Conservation (phyloP, 2,329 filamentous ascomycete genomes). For the Xylariaceae sp. region DNA sequence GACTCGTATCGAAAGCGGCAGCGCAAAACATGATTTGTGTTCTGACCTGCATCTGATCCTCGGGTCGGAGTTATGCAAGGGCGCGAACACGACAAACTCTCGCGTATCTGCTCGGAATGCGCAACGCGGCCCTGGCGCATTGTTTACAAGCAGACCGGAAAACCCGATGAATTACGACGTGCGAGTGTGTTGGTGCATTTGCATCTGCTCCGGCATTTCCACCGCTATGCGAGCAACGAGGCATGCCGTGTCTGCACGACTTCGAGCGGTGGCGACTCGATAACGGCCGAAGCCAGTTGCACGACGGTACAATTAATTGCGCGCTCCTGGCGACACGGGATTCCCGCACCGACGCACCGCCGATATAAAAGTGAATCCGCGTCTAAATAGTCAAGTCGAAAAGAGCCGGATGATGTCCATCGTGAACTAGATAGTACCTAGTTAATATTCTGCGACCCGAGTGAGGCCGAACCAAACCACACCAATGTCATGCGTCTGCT, state of each 20-base stretch:
- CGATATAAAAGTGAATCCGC: neutral
- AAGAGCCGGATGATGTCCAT: no score
- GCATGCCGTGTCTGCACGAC: slow-evolving; percentile 6
- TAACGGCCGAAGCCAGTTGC: slow-evolving; percentile 1
- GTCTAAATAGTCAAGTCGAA: neutral
- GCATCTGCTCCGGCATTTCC: neutral
- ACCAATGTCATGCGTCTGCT: neutral
- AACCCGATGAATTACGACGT: neutral
- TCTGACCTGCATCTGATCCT: neutral
- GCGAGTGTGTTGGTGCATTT: neutral
- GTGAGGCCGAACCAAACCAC: slow-evolving; percentile 3
- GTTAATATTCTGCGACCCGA: neutral
- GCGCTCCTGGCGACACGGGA: slow-evolving; percentile 15
- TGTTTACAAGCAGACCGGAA: no score
- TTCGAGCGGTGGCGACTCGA: neutral
- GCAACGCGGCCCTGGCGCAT: neutral
- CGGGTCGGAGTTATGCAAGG: neutral
- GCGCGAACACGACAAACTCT: neutral
- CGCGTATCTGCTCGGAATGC: neutral
- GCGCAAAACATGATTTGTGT: slow-evolving; percentile 5
- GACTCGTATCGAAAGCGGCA: neutral
- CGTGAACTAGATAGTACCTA: no score
- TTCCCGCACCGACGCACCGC: slow-evolving; percentile 2
- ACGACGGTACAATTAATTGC: slow-evolving; percentile 7
- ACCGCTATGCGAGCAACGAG: slow-evolving; percentile 5